These are phyloP conservation scores for Rhodosorus marinus DNA, from an alignment of 23 red algal genomes.

Conservation along the genomic window DNA sequence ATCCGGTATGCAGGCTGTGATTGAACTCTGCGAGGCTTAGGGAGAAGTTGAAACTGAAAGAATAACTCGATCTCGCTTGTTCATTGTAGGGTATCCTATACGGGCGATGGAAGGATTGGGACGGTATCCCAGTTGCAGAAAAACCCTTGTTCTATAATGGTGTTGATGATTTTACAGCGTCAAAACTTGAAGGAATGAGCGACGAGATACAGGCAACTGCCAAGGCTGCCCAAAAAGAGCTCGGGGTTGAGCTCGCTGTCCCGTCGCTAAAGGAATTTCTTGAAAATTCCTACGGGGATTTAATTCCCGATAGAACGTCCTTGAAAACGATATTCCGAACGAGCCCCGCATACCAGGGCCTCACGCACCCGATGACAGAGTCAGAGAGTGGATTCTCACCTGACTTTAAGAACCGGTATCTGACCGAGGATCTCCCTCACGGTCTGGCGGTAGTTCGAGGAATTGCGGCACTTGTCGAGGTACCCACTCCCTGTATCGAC, in stretches of 20 bases:
- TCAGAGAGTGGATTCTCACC: constrained; percentile 6
- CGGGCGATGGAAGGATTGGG: constrained; percentile 4
- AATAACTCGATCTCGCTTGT: too few species aligned
- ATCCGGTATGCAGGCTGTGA: constrained; percentile 19
- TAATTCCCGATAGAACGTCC: constrained; percentile 6
- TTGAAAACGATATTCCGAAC: constrained; percentile 11
- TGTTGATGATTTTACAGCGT: constrained; percentile 10
- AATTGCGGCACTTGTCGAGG: constrained; percentile 3
- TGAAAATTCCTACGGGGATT: constrained; percentile 5
- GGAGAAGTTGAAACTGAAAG: too few species aligned
- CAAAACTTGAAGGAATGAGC: constrained; percentile 1
- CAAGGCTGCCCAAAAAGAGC: neutral
- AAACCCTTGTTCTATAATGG: constrained; percentile 33
- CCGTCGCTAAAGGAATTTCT: neutral
- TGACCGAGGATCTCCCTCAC: constrained; percentile 20
- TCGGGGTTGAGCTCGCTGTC: neutral
- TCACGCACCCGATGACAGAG: constrained; percentile 17
- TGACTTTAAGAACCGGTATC: constrained; percentile 24
- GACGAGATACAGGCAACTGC: constrained; percentile 15
- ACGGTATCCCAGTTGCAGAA: neutral
- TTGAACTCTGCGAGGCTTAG: too few species aligned
- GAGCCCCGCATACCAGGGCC: constrained; percentile 10
- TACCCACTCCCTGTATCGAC: constrained; percentile 6
- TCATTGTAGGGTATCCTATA: too few species aligned
- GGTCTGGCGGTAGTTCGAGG: constrained; percentile 18